A percentile compares a stretch with the other conserved stretches of the same genome.
phyloP scores from a whole-genome alignment of 257 asterid species.

The Fraxinus excelsior region DNA sequence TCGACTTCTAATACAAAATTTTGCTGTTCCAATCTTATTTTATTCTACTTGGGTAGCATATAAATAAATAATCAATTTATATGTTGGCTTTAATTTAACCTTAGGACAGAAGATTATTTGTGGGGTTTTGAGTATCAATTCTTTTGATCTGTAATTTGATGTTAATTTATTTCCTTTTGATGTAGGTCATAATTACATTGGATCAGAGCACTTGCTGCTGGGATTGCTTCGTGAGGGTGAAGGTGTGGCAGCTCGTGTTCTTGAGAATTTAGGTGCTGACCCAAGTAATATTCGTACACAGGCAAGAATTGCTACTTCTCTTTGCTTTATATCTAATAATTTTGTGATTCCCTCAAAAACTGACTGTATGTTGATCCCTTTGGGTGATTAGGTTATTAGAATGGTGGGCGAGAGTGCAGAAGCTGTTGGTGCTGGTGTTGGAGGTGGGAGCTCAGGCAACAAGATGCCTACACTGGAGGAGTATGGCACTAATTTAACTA shows the following conservation, averaged over 20 bases:
- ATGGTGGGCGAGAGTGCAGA: slow-evolving; percentile 58
- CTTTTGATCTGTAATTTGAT: slow-evolving; percentile 11
- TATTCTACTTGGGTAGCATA: background rate
- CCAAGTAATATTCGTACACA: slow-evolving; percentile 58
- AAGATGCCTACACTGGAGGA: slow-evolving; percentile 62
- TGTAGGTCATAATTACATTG: slow-evolving; percentile 61
- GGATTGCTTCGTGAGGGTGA: slow-evolving; percentile 60
- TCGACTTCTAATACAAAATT: no score
- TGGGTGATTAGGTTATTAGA: slow-evolving; percentile 43
- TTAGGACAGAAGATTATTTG: background rate
- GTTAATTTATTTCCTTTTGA: slow-evolving; percentile 17
- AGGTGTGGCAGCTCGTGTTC: slow-evolving; percentile 66
- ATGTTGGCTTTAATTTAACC: background rate
- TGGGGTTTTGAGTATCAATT: background rate
- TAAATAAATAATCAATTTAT: background rate
- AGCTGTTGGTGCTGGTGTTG: slow-evolving; percentile 52
- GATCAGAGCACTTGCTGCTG: slow-evolving; percentile 56
- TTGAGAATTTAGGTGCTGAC: slow-evolving; percentile 60
- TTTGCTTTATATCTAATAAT: background rate
- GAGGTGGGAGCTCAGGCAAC: slow-evolving; percentile 44
- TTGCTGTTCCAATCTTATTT: background rate
- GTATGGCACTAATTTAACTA: slow-evolving; percentile 37
- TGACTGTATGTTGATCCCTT: background rate
- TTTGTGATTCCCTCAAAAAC: background rate
- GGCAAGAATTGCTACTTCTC: slow-evolving; percentile 29